Conservation (phyloP, 805 yeast genomes). For the Hanseniaspora clermontiae region DNA sequence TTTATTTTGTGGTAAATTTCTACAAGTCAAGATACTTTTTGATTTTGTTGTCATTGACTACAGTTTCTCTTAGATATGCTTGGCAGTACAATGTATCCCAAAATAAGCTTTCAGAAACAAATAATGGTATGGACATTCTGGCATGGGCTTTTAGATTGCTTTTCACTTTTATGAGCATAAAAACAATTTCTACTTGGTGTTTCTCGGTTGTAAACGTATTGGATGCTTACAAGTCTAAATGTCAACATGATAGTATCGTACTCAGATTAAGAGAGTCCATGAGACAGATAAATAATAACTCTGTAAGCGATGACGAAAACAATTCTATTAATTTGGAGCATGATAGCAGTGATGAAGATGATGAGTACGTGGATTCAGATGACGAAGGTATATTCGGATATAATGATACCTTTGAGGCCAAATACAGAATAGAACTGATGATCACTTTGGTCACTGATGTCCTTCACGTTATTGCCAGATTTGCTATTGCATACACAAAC, state of each 20-base stretch:
- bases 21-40: constrained; percentile 7
- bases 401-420: constrained; percentile 64
- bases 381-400: constrained; percentile 25
- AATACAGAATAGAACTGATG: constrained; percentile 44
- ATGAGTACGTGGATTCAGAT: constrained; percentile 22
- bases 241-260: constrained; percentile 38
- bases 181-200: constrained; percentile 32
- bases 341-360: constrained; percentile 39
- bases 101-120: neutral
- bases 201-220: constrained; percentile 34
- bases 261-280: constrained; percentile 62
- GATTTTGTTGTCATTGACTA: neutral
- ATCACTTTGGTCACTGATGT: constrained; percentile 43
- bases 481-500: constrained; percentile 36
- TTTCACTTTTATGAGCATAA: neutral
- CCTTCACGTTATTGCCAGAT: constrained; percentile 35
- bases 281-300: constrained; percentile 43
- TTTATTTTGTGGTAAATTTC: neutral
- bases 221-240: constrained; percentile 23
- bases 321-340: constrained; percentile 18
- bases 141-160: neutral
- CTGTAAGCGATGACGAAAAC: neutral
- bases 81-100: neutral
- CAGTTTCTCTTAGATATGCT: neutral
- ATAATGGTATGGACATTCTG: neutral